Conservation (phyloP, 2,329 filamentous ascomycete species). For the Drechslerella coelobrocha region DNA sequence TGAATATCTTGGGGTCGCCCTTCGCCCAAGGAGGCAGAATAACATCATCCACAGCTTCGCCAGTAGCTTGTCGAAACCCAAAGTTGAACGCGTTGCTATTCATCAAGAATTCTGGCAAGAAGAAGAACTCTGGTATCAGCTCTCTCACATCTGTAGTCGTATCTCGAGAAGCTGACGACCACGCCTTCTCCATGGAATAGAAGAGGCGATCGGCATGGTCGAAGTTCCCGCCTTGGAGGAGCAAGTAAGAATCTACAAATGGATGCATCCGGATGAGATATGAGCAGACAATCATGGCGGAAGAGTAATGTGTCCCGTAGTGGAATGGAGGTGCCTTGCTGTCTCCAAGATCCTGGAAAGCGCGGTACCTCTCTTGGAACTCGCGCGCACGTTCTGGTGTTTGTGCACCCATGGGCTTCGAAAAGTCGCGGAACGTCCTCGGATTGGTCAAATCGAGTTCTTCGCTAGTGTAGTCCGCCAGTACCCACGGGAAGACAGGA, state of each 20-base stretch:
- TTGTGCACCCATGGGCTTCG: slow-evolving; percentile 96
- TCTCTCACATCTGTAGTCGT: slow-evolving; percentile 96
- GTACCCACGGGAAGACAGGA: slow-evolving; percentile 95
- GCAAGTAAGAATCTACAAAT: slow-evolving; percentile 92
- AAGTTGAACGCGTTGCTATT: slow-evolving; percentile 96
- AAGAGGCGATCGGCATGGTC: slow-evolving; percentile 96
- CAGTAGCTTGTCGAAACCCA: slow-evolving; percentile 80
- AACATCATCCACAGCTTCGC: slow-evolving; percentile 81
- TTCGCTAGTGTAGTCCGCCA: slow-evolving; percentile 93
- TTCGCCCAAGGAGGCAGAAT: slow-evolving; percentile 95
- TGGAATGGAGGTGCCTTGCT: slow-evolving; percentile 79
- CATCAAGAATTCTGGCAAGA: slow-evolving; percentile 89
- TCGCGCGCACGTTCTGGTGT: slow-evolving; percentile 75
- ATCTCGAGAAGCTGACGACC: slow-evolving; percentile 84
- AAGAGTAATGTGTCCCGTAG: slow-evolving; percentile 98
- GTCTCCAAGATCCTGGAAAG: slow-evolving; percentile 89
- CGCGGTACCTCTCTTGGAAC: slow-evolving; percentile 82
- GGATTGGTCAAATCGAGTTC: slow-evolving; percentile 87
- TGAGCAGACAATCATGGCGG: slow-evolving; percentile 97
- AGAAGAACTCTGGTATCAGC: slow-evolving; percentile 96
- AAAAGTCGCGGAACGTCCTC: slow-evolving; percentile 84
- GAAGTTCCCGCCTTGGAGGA: slow-evolving; percentile 93
- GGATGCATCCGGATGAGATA: slow-evolving; percentile 94
- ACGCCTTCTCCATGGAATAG: slow-evolving; percentile 88
- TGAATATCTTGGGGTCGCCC: slow-evolving; percentile 92